Base-by-base conservation (phyloP, 495 filamentous ascomycete species). In the Bathelium albidoporum region DNA sequence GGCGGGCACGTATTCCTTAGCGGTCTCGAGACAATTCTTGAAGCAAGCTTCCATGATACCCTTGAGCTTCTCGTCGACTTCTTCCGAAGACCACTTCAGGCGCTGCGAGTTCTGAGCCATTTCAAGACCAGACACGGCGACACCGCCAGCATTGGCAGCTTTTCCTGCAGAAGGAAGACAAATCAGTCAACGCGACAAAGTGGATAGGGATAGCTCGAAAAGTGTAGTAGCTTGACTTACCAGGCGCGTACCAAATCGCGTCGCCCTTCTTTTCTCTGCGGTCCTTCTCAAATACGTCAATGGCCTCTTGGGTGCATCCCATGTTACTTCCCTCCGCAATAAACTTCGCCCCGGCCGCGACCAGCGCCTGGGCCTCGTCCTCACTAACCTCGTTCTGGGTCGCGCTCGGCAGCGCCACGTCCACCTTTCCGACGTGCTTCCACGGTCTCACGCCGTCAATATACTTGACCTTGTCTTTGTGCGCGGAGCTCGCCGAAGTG, bases 321-420 rank as follows among this genome's bases (percentile, higher is more conserved):
- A 98, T 98, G 82, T 98, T 98, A 78, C 88, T 92, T 29, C 94
- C 94, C 78, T 98, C 94, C 63, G 94, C 94, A 70, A 97, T 85
- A 82, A 93, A 96, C 74, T 86, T 85, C 68, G 80, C 81, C 66
- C 94, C 94, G 64, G 79, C 81, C 61, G 81, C 82, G 62, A 97
- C 85, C 36, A 98, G 82, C 22, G 82, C 85, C 77, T 89, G 78
- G 59, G 91, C 94, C 78, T 98, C 94, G 72, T 93, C 89, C 70
- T 85, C 84, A 72, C 80, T 87, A 68, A 98, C 91, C 76, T 98
- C 94, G 81, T 98, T 98, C 82, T 98, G 94, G 65, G 94, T 98
- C 32, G 94, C 94, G 66, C 80, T 91, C 34, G 94, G 94, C 55
- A 98, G 87, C 26, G 89, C 94, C 59, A 98, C 80, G 74, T 98